phyloP scores from a whole-genome alignment of 2,329 filamentous ascomycete genomes.

The Passalora sequoiae region DNA sequence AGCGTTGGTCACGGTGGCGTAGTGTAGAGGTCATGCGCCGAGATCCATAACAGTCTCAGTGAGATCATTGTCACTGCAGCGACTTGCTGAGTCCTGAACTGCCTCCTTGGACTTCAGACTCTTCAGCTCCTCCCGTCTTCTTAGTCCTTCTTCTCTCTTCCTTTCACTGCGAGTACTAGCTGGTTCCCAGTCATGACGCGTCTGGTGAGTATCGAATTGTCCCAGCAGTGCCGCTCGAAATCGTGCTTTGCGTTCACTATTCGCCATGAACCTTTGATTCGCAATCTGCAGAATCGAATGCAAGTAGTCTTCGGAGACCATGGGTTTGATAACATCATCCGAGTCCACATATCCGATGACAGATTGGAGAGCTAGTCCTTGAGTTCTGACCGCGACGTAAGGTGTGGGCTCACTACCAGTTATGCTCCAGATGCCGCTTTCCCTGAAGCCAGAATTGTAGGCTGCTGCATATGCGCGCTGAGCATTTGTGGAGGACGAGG shows the following conservation, averaged over 20 bases:
- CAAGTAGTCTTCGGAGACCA: slow-evolving; percentile 66
- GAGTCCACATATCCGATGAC: slow-evolving; percentile 59
- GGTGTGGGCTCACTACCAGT: slow-evolving; percentile 45
- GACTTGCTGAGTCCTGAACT: too few relatives aligned
- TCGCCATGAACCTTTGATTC: slow-evolving; percentile 69
- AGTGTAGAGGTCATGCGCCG: too few relatives aligned
- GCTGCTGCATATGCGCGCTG: slow-evolving; percentile 71
- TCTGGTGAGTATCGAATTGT: slow-evolving; percentile 27
- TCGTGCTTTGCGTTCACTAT: slow-evolving; percentile 60
- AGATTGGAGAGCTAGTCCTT: slow-evolving; percentile 75
- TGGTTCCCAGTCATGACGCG: slow-evolving; percentile 35
- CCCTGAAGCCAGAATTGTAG: slow-evolving; percentile 77
- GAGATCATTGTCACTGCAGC: too few relatives aligned
- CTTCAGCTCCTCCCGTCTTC: slow-evolving; percentile 30
- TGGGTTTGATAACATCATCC: slow-evolving; percentile 41
- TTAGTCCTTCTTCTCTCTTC: slow-evolving; percentile 45
- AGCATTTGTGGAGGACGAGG: slow-evolving; percentile 68
- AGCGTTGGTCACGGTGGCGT: too few relatives aligned
- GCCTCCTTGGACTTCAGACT: too few relatives aligned
- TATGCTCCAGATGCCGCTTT: slow-evolving; percentile 63
- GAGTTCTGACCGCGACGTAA: slow-evolving; percentile 79
- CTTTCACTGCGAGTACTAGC: slow-evolving; percentile 35
- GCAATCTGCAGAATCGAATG: slow-evolving; percentile 61
- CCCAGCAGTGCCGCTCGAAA: slow-evolving; percentile 53
- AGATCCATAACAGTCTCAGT: too few relatives aligned